These are phyloP conservation scores for Venustampulla echinocandica DNA, from an alignment of 495 filamentous ascomycete species.

Conservation along the genomic window DNA sequence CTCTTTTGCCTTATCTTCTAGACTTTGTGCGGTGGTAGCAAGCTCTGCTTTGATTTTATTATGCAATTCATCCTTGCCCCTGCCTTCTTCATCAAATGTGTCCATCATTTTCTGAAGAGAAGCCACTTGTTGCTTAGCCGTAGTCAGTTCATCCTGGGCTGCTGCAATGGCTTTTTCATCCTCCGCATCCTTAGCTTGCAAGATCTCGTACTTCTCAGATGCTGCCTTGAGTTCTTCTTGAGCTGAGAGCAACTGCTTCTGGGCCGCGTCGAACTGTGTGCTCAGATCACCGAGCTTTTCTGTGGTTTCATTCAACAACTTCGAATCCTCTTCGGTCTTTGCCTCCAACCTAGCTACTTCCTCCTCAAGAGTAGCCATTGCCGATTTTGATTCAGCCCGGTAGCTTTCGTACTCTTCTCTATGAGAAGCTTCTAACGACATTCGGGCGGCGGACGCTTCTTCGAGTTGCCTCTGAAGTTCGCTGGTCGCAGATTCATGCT, in stretches of 20 bases:
- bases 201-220: slow-evolving; percentile 23
- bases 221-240: slow-evolving; percentile 27
- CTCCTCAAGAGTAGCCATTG: slow-evolving; percentile 32
- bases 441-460: slow-evolving; percentile 33
- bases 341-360: slow-evolving; percentile 30
- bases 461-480: slow-evolving; percentile 32
- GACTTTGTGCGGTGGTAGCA: slow-evolving; percentile 30
- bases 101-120: slow-evolving; percentile 32
- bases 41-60: slow-evolving; percentile 34
- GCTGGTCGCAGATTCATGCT: slow-evolving; percentile 34
- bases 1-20: slow-evolving; percentile 37
- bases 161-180: slow-evolving; percentile 29
- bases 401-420: slow-evolving; percentile 24
- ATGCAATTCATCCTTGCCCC: slow-evolving; percentile 29
- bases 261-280: slow-evolving; percentile 27
- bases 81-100: slow-evolving; percentile 21
- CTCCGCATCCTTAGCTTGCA: slow-evolving; percentile 23
- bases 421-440: slow-evolving; percentile 34
- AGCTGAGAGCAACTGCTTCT: slow-evolving; percentile 29
- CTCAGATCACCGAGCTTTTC: slow-evolving; percentile 35
- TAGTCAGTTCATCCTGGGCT: slow-evolving; percentile 31
- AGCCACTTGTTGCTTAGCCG: slow-evolving; percentile 27
- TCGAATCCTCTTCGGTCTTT: slow-evolving; percentile 24
- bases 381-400: slow-evolving; percentile 5
- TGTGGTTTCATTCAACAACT: slow-evolving; percentile 30